Evolutionary conservation across 129 eudicot genomes (phyloP).

Genomic region (Flaveria brownii): DNA sequence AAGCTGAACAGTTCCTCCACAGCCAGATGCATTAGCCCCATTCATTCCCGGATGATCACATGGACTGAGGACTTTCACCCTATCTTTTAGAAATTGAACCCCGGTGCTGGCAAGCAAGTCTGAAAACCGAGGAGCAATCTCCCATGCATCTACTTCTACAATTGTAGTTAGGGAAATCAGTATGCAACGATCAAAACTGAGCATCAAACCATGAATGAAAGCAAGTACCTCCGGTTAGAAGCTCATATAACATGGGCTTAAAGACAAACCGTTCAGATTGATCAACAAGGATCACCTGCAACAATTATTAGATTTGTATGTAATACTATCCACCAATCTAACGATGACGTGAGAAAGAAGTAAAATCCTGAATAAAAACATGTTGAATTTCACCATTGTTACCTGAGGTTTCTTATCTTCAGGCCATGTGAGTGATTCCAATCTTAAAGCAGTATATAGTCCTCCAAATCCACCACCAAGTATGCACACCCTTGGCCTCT

Average conservation of each 20-base stretch:
- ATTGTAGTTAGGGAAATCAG: slow-evolving; percentile 15
- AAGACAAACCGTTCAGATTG: slow-evolving; percentile 94
- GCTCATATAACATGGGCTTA: slow-evolving; percentile 95
- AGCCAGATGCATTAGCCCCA: slow-evolving; percentile 46
- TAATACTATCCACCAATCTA: slow-evolving; percentile 19
- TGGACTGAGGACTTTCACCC: slow-evolving; percentile 70
- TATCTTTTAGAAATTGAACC: slow-evolving; percentile 72
- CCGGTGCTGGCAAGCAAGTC: slow-evolving; percentile 77
- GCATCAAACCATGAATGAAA: slow-evolving; percentile 16
- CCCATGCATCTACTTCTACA: slow-evolving; percentile 97
- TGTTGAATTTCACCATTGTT: slow-evolving; percentile 15
- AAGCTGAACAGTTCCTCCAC: slow-evolving; percentile 88
- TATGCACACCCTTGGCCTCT: slow-evolving; percentile 97
- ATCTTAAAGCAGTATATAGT: slow-evolving; percentile 88
- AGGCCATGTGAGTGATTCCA: slow-evolving; percentile 96
- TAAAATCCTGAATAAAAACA: background rate
- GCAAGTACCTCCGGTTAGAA: slow-evolving; percentile 86
- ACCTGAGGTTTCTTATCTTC: slow-evolving; percentile 98
- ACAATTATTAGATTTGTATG: background rate
- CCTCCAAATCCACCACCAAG: slow-evolving; percentile 99
- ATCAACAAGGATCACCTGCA: slow-evolving; percentile 89
- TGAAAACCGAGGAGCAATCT: slow-evolving; percentile 90
- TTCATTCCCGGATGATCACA: slow-evolving; percentile 48
- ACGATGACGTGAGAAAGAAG: background rate
- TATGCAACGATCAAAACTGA: background rate